Conservation (phyloP, 192 early-diverging fungal genomes). For the Coemansia sp. region DNA sequence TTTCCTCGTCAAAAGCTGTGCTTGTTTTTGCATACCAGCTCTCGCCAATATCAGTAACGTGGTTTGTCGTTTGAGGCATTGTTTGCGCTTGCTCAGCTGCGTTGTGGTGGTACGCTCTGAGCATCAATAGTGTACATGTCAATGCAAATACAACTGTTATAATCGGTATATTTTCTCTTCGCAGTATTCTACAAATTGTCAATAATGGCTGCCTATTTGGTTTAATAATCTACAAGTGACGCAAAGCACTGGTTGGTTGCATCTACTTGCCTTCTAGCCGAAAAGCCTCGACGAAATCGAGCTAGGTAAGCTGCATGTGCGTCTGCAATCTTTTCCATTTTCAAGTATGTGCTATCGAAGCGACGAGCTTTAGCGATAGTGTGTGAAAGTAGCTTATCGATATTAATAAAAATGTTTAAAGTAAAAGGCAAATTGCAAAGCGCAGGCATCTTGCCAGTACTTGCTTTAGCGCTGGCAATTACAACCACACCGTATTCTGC, state of each 20-base stretch:
- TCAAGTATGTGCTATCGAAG: background rate
- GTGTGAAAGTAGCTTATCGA: too few relatives aligned
- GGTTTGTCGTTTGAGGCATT: background rate
- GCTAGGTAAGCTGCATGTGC: constrained; percentile 12
- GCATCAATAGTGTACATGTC: constrained; percentile 13
- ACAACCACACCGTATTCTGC: background rate
- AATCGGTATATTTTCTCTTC: constrained; percentile 15
- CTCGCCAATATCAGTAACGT: background rate
- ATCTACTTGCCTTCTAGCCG: constrained; percentile 24
- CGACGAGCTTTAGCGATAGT: too few relatives aligned
- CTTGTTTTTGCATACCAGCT: constrained; percentile 10
- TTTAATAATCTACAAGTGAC: background rate
- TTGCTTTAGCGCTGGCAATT: background rate
- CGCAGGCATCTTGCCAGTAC: background rate
- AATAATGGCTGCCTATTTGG: background rate
- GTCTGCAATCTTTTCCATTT: constrained; percentile 18
- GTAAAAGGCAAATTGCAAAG: background rate
- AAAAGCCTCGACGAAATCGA: constrained; percentile 7
- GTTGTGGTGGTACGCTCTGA: background rate
- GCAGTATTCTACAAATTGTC: constrained; percentile 5
- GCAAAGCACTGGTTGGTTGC: background rate
- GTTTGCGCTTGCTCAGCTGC: background rate
- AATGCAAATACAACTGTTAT: constrained; percentile 5
- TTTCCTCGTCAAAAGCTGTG: background rate
- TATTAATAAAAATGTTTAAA: background rate